These are phyloP conservation scores for Saprolegnia parasitica DNA, from an alignment of 352 stramenopile genomes.

Conservation along the genomic window DNA sequence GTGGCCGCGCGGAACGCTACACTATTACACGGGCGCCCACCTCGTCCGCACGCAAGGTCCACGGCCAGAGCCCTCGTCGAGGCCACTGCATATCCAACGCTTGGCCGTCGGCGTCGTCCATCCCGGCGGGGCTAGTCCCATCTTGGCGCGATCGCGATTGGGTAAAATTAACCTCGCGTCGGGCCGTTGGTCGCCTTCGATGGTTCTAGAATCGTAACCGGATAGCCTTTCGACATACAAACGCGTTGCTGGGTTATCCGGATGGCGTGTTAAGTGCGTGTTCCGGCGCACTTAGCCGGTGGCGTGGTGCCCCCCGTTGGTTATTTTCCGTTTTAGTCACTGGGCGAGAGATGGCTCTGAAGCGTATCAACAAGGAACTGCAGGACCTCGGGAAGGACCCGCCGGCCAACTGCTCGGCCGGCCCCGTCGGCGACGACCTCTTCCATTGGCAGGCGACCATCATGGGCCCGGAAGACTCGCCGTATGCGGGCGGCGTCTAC, in stretches of 20 bases:
- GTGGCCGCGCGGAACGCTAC: too few species aligned
- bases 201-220: background rate
- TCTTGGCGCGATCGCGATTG: background rate
- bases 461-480: conserved; percentile 98
- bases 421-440: conserved; percentile 97
- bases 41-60: too few species aligned
- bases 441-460: conserved; percentile 98
- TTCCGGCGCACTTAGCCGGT: too few species aligned
- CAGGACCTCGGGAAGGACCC: conserved; percentile 93
- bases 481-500: conserved; percentile 97
- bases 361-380: conserved; percentile 96
- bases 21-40: too few species aligned
- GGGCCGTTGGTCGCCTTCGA: background rate
- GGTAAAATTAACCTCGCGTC: background rate
- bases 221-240: background rate
- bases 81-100: too few species aligned
- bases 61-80: too few species aligned
- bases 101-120: too few species aligned
- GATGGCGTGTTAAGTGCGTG: background rate
- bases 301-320: background rate
- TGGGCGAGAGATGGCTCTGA: conserved; percentile 78
- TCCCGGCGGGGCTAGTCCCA: too few species aligned
- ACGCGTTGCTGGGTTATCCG: background rate
- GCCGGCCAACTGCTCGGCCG: conserved; percentile 97
- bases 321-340: conserved; percentile 29